Percentiles rank a stretch among this genome's conserved stretches.
phyloP scores from a whole-genome alignment of 495 filamentous ascomycete species.

The Trypethelium eluteriae region DNA sequence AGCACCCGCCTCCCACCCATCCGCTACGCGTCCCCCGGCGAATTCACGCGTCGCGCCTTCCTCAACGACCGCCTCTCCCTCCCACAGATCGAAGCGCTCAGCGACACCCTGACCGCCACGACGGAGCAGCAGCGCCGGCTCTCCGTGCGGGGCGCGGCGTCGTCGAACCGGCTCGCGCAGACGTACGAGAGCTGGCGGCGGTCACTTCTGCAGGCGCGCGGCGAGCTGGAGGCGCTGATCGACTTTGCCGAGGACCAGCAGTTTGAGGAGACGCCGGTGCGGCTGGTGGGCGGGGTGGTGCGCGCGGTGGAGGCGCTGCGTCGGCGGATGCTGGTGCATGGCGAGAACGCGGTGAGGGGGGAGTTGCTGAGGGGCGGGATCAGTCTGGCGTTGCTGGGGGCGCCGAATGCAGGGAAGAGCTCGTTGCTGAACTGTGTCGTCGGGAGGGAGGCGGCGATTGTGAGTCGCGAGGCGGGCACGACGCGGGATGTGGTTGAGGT shows the following conservation, averaged over 20 bases:
- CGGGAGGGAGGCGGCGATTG: slow-evolving; percentile 90
- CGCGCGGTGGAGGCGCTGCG: slow-evolving; percentile 57
- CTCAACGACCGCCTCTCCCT: slow-evolving; percentile 77
- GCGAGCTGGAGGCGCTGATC: slow-evolving; percentile 89
- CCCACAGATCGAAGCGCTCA: slow-evolving; percentile 87
- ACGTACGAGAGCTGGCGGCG: slow-evolving; percentile 81
- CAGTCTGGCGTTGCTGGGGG: slow-evolving; percentile 73
- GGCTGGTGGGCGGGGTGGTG: slow-evolving; percentile 61
- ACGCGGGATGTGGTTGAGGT: slow-evolving; percentile 92
- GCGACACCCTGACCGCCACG: slow-evolving; percentile 74
- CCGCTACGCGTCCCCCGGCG: slow-evolving; percentile 88
- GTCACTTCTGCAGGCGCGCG: slow-evolving; percentile 69
- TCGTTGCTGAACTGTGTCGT: slow-evolving; percentile 84
- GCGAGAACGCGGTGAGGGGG: slow-evolving; percentile 68
- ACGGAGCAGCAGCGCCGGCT: slow-evolving; percentile 90
- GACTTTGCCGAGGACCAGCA: slow-evolving; percentile 97
- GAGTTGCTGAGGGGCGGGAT: slow-evolving; percentile 85
- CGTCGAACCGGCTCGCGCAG: slow-evolving; percentile 49
- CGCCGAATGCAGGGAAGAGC: slow-evolving; percentile 94
- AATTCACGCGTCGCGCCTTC: slow-evolving; percentile 92
- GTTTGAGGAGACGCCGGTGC: slow-evolving; percentile 78
- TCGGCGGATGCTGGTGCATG: slow-evolving; percentile 56
- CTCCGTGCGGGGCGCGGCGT: slow-evolving; percentile 69
- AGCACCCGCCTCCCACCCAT: slow-evolving; percentile 36
- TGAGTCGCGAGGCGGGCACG: slow-evolving; percentile 83